phyloP scores from a whole-genome alignment of 2,329 filamentous ascomycete genomes.

The Proliferodiscus dingleyae region DNA sequence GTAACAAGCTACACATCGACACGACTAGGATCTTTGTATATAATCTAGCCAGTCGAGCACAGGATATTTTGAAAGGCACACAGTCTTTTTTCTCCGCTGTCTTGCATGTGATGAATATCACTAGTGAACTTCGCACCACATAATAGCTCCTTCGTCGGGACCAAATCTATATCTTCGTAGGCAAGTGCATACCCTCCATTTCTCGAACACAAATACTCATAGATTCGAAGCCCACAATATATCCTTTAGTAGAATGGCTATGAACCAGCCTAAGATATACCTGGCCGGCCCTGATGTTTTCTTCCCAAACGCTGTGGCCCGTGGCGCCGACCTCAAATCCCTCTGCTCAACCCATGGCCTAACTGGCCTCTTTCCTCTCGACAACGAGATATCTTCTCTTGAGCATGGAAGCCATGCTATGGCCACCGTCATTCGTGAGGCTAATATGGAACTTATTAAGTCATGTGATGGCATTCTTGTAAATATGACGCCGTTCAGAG shows the following conservation, averaged over 20 bases:
- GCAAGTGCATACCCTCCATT: too few relatives aligned
- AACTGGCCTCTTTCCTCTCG: conserved; percentile 22
- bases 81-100: too few relatives aligned
- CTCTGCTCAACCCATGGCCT: conserved; percentile 16
- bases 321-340: conserved; percentile 17
- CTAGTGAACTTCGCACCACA: too few relatives aligned
- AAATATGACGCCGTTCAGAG: conserved; percentile 25
- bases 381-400: conserved; percentile 14
- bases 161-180: too few relatives aligned
- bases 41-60: too few relatives aligned
- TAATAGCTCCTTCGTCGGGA: too few relatives aligned
- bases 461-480: conserved; percentile 20
- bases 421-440: conserved; percentile 18
- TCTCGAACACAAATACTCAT: too few relatives aligned
- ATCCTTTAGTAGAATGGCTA: neutral
- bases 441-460: conserved; percentile 22
- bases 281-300: conserved; percentile 27
- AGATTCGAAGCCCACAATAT: too few relatives aligned
- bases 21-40: too few relatives aligned
- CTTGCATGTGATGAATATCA: too few relatives aligned
- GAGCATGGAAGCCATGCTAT: conserved; percentile 13
- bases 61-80: too few relatives aligned
- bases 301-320: conserved; percentile 12
- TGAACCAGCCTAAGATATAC: conserved; percentile 16
- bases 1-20: too few relatives aligned